phyloP scores from a whole-genome alignment of 257 asterid species.

The Cruciata laevipes region DNA sequence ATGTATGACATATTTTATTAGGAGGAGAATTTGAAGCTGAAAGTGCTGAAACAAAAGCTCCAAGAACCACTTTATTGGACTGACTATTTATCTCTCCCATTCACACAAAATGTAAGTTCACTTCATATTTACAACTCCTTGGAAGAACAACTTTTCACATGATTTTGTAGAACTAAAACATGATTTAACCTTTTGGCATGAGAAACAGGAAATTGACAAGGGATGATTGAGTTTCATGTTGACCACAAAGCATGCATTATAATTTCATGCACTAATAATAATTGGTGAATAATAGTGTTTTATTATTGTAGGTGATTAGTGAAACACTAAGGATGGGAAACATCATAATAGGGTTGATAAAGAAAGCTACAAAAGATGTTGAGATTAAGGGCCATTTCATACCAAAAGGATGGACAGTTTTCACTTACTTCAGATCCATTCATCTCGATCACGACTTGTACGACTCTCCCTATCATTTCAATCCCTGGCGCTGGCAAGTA shows the following conservation, averaged over 20 bases:
- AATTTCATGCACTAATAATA: neutral
- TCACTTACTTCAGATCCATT: conserved; percentile 73
- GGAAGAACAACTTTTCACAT: neutral
- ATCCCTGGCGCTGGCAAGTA: conserved; percentile 99
- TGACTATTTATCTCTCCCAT: conserved; percentile 63
- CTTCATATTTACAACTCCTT: neutral
- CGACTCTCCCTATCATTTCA: conserved; percentile 62
- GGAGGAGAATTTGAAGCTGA: conserved; percentile 73
- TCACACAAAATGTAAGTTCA: conserved; percentile 64
- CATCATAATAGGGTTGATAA: conserved; percentile 77
- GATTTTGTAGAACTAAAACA: neutral
- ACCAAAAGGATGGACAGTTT: conserved; percentile 85
- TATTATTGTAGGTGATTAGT: conserved; percentile 57
- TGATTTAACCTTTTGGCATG: neutral
- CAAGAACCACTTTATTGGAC: conserved; percentile 53
- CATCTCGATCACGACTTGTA: conserved; percentile 64
- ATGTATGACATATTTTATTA: conserved; percentile 10
- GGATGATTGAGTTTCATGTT: neutral
- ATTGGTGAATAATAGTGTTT: conserved; percentile 2
- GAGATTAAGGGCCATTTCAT: conserved; percentile 66
- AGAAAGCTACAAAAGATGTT: conserved; percentile 82
- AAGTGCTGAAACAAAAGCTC: conserved; percentile 49
- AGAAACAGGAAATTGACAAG: conserved; percentile 1
- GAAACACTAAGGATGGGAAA: conserved; percentile 88
- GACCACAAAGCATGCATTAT: neutral